These are phyloP conservation scores for Berberis vulgaris DNA, from an alignment of 164 flowering plant genomes.

Conservation along the genomic window DNA sequence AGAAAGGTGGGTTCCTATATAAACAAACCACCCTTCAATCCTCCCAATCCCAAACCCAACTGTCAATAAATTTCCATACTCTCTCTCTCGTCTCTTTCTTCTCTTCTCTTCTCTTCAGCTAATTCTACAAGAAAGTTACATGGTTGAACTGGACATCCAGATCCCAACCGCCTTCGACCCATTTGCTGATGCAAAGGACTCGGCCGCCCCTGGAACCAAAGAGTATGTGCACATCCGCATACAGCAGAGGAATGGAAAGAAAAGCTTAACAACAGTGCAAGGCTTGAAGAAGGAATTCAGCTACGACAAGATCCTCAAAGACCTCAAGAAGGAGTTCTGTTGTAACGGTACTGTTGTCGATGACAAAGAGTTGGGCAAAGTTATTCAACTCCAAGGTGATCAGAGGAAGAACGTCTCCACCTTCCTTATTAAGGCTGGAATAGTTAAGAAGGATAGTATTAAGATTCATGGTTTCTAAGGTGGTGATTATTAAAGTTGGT, in stretches of 20 bases:
- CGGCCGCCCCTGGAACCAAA: constrained; percentile 33
- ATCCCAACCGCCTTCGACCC: constrained; percentile 43
- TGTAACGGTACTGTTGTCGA: constrained; percentile 73
- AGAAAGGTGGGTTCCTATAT: no score
- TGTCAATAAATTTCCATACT: background rate
- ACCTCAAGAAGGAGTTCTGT: constrained; percentile 64
- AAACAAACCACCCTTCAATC: no score
- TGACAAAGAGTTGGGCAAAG: constrained; percentile 57
- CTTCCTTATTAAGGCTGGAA: constrained; percentile 42
- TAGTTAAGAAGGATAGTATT: constrained; percentile 60
- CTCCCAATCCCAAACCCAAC: no score
- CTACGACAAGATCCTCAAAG: constrained; percentile 65
- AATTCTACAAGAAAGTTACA: constrained; percentile 12
- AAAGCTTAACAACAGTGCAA: constrained; percentile 68
- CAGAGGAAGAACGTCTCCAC: constrained; percentile 65
- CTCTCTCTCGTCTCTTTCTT: background rate
- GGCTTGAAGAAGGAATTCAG: constrained; percentile 56
- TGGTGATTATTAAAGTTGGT: background rate
- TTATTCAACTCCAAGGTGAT: constrained; percentile 78
- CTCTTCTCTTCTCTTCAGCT: background rate
- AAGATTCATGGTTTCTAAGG: constrained; percentile 62
- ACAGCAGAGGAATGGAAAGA: constrained; percentile 79
- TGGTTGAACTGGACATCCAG: constrained; percentile 36
- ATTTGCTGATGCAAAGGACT: constrained; percentile 56
- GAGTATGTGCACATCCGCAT: constrained; percentile 76